Base-by-base conservation (phyloP, 345 rosid genomes). In the Orychophragmus violaceus region DNA sequence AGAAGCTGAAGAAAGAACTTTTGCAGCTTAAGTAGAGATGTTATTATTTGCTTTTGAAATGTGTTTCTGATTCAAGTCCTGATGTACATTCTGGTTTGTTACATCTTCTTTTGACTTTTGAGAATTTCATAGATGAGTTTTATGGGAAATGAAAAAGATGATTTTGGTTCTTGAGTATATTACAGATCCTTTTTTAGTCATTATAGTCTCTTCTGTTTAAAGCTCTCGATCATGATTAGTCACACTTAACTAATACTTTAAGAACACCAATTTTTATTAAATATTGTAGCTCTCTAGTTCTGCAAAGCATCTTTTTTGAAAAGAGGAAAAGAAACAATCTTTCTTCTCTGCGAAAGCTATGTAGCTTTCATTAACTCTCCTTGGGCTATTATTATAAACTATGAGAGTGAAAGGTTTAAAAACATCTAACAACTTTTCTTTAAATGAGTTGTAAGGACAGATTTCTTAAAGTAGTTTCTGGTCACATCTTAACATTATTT, bases 291-390 rank as follows among this genome's bases (percentile, higher is more conserved):
- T 39, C 44, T 50, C 14, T 17, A 13, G 46, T 41, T 44, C 64
- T 63, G 52, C 59, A 56, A 46, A 64, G 70, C 70, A 64, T 46
- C 76, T 35, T 56, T 55, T 25, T 56, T 36, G 64, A 14, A n/a
- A 48, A 46, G 27, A 33, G 28, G 57, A 16, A 62, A 50, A 48
- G 8, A 64, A 55, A n/a, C 16, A 55, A 54, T 63, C 24, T 17
- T 63, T 62, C 49, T 62, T 55, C 54, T 63, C 70, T 63, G 69
- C 32, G 35, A 63, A 71, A 63, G 64, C 36, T 71, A n/a, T 63
- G 35, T 63, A 71, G 75, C 75, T 71, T 45, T 71, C 44, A 63
- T 63, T 63, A 63, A 35, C 42, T 45, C 69, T 63, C 25, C 64
- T 45, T 33, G 3, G 16, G 24, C 30, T 54, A 28, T 19, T 45